These are phyloP conservation scores for Saccharomycodes ludwigii DNA, from an alignment of 805 yeast genomes.

Conservation along the genomic window DNA sequence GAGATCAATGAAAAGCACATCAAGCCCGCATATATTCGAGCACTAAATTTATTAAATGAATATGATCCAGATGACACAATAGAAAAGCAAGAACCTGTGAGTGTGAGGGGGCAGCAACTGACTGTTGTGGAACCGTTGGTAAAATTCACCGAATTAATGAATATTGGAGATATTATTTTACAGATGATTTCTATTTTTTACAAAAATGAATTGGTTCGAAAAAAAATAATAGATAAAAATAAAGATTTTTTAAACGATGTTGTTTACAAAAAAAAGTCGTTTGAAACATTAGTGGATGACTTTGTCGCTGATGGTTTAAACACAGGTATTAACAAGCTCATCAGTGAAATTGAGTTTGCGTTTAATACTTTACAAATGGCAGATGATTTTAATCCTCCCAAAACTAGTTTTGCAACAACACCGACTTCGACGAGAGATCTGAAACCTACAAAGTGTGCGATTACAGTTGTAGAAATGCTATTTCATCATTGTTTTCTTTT, in stretches of 20 bases:
- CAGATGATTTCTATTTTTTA: slow-evolving; percentile 89
- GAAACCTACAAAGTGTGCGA: slow-evolving; percentile 55
- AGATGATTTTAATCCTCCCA: slow-evolving; percentile 55
- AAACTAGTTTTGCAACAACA: too few relatives aligned
- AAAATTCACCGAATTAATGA: slow-evolving; percentile 80
- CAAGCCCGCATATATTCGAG: slow-evolving; percentile 74
- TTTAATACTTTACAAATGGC: slow-evolving; percentile 44
- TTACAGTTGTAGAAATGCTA: slow-evolving; percentile 46
- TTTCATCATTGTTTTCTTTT: slow-evolving; percentile 61
- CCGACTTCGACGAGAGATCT: slow-evolving; percentile 13
- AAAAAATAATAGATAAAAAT: slow-evolving; percentile 51
- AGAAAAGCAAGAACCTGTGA: slow-evolving; percentile 21
- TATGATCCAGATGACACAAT: slow-evolving; percentile 48
- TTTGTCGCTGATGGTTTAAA: slow-evolving; percentile 89
- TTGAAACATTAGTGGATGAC: slow-evolving; percentile 74
- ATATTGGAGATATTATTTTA: slow-evolving; percentile 82
- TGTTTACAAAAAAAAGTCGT: slow-evolving; percentile 63
- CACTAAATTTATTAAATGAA: slow-evolving; percentile 52
- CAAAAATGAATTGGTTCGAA: slow-evolving; percentile 58
- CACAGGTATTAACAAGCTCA: slow-evolving; percentile 80
- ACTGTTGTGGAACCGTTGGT: slow-evolving; percentile 67
- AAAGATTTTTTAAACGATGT: slow-evolving; percentile 69
- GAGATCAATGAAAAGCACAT: slow-evolving; percentile 63
- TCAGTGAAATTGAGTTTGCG: slow-evolving; percentile 63
- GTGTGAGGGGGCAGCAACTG: slow-evolving; percentile 18